A percentile compares a stretch with the other conserved stretches of the same genome.
Conservation (phyloP, 1,284 basidiomycete species). For the Naganishia sp. region DNA sequence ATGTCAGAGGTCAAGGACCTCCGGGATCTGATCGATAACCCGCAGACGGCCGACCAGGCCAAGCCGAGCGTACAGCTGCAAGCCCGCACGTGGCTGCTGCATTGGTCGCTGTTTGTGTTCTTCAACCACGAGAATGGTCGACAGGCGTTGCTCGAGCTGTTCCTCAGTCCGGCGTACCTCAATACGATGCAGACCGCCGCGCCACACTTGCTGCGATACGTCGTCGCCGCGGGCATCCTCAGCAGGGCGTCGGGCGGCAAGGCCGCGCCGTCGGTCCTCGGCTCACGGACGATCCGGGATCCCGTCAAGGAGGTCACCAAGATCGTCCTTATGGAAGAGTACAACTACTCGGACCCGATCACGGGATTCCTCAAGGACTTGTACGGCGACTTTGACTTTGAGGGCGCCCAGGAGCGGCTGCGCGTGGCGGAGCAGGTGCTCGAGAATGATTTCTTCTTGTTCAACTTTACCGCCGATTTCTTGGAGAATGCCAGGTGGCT, state of each 20-base stretch:
- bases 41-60: constrained; percentile 57
- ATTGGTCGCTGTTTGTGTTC: constrained; percentile 98
- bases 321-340: constrained; percentile 88
- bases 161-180: constrained; percentile 92
- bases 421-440: constrained; percentile 79
- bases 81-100: constrained; percentile 94
- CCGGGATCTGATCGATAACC: constrained; percentile 81
- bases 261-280: constrained; percentile 42
- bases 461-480: constrained; percentile 86
- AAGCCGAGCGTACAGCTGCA: constrained; percentile 79
- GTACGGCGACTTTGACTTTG: constrained; percentile 89
- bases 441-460: constrained; percentile 89
- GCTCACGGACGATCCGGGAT: constrained; percentile 62
- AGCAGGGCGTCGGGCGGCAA: constrained; percentile 66
- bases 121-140: constrained; percentile 94
- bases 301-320: constrained; percentile 85
- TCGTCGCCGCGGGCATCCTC: constrained; percentile 87
- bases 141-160: constrained; percentile 91
- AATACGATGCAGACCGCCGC: constrained; percentile 96
- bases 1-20: constrained; percentile 91
- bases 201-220: constrained; percentile 94
- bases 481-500: constrained; percentile 93
- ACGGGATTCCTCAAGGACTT: constrained; percentile 91
- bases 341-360: constrained; percentile 91
- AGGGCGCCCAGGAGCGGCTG: constrained; percentile 81